Percentiles rank a stretch among this genome's conserved stretches.
Evolutionary conservation across 176 grass and related monocot genomes (phyloP).

Genomic region (Eremochloa ophiuroides): DNA sequence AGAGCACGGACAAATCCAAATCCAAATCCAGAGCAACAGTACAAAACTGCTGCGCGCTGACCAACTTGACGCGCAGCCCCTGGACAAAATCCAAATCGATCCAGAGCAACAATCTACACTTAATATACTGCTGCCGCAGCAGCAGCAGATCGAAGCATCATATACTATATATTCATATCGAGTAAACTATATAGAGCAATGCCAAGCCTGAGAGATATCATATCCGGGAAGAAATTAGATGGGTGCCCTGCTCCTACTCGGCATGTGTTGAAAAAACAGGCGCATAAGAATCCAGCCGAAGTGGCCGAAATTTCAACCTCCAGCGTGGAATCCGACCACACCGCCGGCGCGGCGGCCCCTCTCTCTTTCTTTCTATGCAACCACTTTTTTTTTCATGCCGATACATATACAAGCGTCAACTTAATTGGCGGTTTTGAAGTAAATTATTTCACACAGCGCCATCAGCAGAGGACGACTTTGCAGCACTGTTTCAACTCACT

Average conservation of each 20-base stretch:
- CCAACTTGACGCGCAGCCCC: background rate
- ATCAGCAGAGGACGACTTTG: constrained; percentile 18
- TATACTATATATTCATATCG: background rate
- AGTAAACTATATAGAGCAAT: background rate
- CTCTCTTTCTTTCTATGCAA: background rate
- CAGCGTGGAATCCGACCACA: constrained; percentile 43
- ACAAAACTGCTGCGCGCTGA: constrained; percentile 11
- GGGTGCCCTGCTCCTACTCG: background rate
- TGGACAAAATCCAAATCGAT: background rate
- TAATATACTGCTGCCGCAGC: no score
- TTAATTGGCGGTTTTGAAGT: constrained; percentile 38
- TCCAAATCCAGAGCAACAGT: background rate
- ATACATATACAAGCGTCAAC: constrained; percentile 37
- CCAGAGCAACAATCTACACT: background rate
- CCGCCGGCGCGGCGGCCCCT: background rate
- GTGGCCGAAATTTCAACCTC: constrained; percentile 39
- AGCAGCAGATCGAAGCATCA: background rate
- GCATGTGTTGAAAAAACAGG: constrained; percentile 33
- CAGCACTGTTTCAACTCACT: constrained; percentile 14
- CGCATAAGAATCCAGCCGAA: constrained; percentile 38
- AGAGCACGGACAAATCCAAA: constrained; percentile 22
- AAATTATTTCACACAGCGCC: constrained; percentile 38
- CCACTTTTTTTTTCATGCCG: background rate
- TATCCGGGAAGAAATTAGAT: background rate
- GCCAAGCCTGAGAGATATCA: background rate